Conservation (phyloP, 495 filamentous ascomycete genomes). For the Podospora appendiculata region DNA sequence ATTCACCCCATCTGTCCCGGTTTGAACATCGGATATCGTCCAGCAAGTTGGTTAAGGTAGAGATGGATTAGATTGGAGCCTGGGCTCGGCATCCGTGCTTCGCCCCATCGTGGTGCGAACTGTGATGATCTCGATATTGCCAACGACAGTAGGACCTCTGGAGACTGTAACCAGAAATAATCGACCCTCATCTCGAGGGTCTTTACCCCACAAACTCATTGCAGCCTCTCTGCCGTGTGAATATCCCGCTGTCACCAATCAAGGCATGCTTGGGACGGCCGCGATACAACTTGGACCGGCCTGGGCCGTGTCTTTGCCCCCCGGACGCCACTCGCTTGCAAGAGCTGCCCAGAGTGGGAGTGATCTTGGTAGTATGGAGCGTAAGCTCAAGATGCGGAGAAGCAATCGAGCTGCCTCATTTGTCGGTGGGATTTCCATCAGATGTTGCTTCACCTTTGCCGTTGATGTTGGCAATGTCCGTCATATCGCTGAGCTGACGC, state of each 20-base stretch:
- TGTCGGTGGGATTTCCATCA: too few relatives aligned
- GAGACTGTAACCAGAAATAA: conserved; percentile 9
- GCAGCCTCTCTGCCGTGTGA: conserved; percentile 5
- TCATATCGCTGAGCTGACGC: too few relatives aligned
- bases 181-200: conserved; percentile 12
- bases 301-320: conserved; percentile 22
- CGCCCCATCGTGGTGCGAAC: not conserved
- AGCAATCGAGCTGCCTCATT: too few relatives aligned
- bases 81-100: not conserved
- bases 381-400: too few relatives aligned
- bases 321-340: conserved; percentile 11
- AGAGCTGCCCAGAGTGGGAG: not conserved
- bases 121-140: conserved; percentile 10
- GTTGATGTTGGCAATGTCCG: too few relatives aligned
- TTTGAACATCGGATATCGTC: conserved; percentile 1
- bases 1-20: not conserved
- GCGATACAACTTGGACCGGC: conserved; percentile 20
- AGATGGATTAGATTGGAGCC: conserved; percentile 7
- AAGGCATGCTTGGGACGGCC: conserved; percentile 15
- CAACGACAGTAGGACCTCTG: conserved; percentile 8
- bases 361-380: too few relatives aligned
- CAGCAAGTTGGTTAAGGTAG: conserved; percentile 6
- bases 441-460: too few relatives aligned
- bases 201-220: conserved; percentile 11
- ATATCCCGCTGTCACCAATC: conserved; percentile 13